Evolutionary conservation across 768 basidiomycete genomes (phyloP), one percentile per base, ranked within the genome.

Genomic region (Boletus fagicola): DNA sequence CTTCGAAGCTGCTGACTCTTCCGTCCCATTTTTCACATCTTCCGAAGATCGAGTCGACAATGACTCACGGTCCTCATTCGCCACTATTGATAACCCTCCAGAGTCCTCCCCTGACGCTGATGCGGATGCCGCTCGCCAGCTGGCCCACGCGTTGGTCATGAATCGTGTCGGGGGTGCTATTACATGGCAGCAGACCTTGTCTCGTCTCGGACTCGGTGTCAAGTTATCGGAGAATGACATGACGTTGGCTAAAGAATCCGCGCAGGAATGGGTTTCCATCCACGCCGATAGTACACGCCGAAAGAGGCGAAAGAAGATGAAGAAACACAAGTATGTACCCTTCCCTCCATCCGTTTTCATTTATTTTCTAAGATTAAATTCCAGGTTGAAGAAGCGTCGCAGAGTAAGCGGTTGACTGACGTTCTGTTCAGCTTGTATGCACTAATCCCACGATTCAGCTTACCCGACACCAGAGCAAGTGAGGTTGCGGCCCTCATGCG

Each of bases 231-330:
- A 77, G 42, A 77, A 78, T 43, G 78, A 80, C 54, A 76, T 81
- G 44, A 76, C 77, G 53, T 73, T 79, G 68, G 80, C 80, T 51
- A 78, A 80, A 56, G 77, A 82, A 62, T 74, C 79, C 63, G 80
- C 83, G 16, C 80, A 79, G 68, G 82, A 84, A 57, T 86, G 81
- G 80, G 79, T 84, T 62, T 80, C 83, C 44, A 80, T 90, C 16
- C 72, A 84, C 69, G 78, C 90, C 75, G 92, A 93, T 65, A 92
- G 91, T 63, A 85, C 84, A 30, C 89, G 87, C 78, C 83, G 91
- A 72, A 94, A 94, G 80, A 81, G 84, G 64, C 79, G 84, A 79
- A 89, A 86, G 85, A 96, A 95, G 85, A 96, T 96, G 87, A 92
- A 88, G 82, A 96, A 94, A 76, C 94, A 96, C 73, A 95, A 95